phyloP scores from a whole-genome alignment of 495 filamentous ascomycete genomes.

The Xanthoparmelia taractica region DNA sequence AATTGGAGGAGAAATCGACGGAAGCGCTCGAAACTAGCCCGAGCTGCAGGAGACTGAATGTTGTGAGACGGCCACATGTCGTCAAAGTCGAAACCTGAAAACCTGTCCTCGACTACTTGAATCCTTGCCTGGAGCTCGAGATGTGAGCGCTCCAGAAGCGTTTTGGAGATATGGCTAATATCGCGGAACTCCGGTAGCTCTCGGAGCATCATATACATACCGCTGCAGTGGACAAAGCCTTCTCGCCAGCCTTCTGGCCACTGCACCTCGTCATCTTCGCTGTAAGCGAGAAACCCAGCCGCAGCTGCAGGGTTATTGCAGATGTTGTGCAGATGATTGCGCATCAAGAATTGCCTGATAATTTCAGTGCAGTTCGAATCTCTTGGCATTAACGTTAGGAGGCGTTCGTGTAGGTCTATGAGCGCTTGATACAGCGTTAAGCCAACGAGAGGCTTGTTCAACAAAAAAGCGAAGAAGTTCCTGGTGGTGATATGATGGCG shows the following conservation, averaged over 20 bases:
- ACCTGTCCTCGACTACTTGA: conserved; percentile 48
- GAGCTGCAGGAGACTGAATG: conserved; percentile 1
- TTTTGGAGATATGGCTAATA: background rate
- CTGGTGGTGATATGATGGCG: conserved; percentile 53
- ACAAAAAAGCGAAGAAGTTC: conserved; percentile 55
- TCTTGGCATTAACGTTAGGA: conserved; percentile 46
- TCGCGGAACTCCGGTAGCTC: conserved; percentile 4
- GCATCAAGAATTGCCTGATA: conserved; percentile 36
- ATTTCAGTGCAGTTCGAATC: conserved; percentile 39
- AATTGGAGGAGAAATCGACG: conserved; percentile 29
- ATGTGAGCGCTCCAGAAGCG: conserved; percentile 45
- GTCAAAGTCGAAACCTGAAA: conserved; percentile 48
- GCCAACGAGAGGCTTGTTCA: conserved; percentile 49
- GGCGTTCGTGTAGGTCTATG: conserved; percentile 46
- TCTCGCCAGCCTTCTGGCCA: conserved; percentile 60
- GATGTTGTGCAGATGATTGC: conserved; percentile 52
- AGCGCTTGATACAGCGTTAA: conserved; percentile 50
- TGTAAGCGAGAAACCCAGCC: conserved; percentile 54
- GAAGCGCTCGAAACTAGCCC: conserved; percentile 10
- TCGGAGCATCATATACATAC: background rate
- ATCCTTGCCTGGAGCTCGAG: conserved; percentile 53
- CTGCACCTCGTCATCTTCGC: conserved; percentile 37
- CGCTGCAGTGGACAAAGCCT: conserved; percentile 26
- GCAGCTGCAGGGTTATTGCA: conserved; percentile 52
- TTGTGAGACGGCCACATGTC: conserved; percentile 29